phyloP scores from a whole-genome alignment of 495 filamentous ascomycete species.

The Talaromyces stipitatus region DNA sequence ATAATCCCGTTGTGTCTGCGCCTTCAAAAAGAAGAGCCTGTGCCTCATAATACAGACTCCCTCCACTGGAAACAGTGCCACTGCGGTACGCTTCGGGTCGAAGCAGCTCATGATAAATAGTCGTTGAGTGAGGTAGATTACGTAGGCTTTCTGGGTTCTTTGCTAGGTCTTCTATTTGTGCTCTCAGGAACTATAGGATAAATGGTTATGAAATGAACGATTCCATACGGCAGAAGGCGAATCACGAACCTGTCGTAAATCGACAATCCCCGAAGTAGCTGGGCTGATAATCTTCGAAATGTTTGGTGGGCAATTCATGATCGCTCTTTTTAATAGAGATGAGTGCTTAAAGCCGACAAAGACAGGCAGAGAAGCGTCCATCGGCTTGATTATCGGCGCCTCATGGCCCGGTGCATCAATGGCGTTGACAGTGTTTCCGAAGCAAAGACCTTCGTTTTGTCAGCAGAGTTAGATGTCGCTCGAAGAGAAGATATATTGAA shows the following conservation, averaged over 20 bases:
- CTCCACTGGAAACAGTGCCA: slow-evolving; percentile 8
- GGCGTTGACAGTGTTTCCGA: slow-evolving; percentile 21
- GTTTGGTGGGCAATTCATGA: slow-evolving; percentile 20
- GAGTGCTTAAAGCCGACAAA: slow-evolving; percentile 24
- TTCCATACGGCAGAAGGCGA: neutral
- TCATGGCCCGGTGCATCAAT: slow-evolving; percentile 22
- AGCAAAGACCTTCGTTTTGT: slow-evolving; percentile 19
- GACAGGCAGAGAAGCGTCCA: slow-evolving; percentile 14
- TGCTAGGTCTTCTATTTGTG: slow-evolving; percentile 15
- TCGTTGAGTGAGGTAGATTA: slow-evolving; percentile 19
- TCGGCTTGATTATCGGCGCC: slow-evolving; percentile 22
- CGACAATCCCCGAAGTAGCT: slow-evolving; percentile 17
- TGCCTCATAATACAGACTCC: slow-evolving; percentile 25
- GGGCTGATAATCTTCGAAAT: slow-evolving; percentile 20
- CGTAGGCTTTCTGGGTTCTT: slow-evolving; percentile 15
- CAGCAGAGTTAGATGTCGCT: neutral
- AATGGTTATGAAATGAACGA: neutral
- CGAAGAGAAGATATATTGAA: neutral
- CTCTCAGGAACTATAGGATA: slow-evolving; percentile 10
- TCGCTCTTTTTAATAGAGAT: slow-evolving; percentile 15
- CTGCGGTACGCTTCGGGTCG: slow-evolving; percentile 15
- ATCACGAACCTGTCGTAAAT: slow-evolving; percentile 14
- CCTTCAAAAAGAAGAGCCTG: slow-evolving; percentile 32
- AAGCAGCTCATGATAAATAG: slow-evolving; percentile 30
- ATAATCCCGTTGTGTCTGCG: slow-evolving; percentile 29